Evolutionary conservation across 768 basidiomycete genomes (phyloP).

Genomic region (Xerocomellus amylosporus): DNA sequence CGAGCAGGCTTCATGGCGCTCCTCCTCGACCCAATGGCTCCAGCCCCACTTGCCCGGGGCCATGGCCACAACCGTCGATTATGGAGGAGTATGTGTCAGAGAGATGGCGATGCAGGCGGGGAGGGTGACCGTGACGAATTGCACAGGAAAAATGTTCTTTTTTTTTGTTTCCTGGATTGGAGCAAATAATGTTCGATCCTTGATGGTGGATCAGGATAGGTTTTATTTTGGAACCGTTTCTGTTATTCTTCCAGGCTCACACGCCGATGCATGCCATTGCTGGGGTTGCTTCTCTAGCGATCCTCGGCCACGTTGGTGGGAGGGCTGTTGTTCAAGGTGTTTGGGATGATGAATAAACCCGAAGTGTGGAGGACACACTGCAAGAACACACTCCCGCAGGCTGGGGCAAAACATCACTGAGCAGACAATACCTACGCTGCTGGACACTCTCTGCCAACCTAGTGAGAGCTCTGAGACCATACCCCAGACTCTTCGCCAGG

Average conservation of each 20-base stretch:
- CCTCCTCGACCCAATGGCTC: no score
- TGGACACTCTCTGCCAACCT: no score
- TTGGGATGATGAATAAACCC: constrained; percentile 90
- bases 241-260: not conserved
- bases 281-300: constrained; percentile 50
- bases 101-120: constrained; percentile 98
- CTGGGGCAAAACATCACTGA: no score
- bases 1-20: no score
- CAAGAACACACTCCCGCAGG: no score
- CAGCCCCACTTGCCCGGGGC: constrained; percentile 90
- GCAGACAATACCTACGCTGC: no score
- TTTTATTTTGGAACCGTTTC: not conserved
- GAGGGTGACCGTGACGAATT: constrained; percentile 95
- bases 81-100: constrained; percentile 85
- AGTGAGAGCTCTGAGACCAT: no score
- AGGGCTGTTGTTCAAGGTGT: constrained; percentile 93
- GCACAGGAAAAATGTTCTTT: constrained; percentile 88
- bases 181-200: constrained; percentile 91
- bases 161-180: constrained; percentile 89
- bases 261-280: no score
- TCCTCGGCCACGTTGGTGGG: constrained; percentile 97
- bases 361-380: constrained; percentile 50
- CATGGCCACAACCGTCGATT: no score
- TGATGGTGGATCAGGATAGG: constrained; percentile 86
- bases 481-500: no score